Conservation (phyloP, 257 asterid genomes). For the Scutellaria barbata region DNA sequence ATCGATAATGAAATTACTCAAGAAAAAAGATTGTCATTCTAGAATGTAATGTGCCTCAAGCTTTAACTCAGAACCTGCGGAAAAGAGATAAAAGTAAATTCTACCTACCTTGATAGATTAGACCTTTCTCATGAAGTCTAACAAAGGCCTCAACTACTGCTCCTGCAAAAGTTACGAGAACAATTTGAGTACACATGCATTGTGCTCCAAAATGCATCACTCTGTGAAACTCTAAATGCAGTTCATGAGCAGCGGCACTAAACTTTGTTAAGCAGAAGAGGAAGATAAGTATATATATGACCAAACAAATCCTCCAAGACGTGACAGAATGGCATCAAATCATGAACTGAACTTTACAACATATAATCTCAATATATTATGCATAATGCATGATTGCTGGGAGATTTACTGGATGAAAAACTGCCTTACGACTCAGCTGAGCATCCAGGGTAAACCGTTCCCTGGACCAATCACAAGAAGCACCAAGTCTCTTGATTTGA, state of each 20-base stretch:
- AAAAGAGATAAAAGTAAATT: constrained; percentile 26
- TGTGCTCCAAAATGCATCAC: constrained; percentile 22
- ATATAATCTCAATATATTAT: constrained; percentile 22
- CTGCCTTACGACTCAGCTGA: constrained; percentile 95
- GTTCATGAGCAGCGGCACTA: constrained; percentile 7
- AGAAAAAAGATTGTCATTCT: background rate
- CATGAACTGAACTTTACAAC: constrained; percentile 26
- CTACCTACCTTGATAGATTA: constrained; percentile 83
- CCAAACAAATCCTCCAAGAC: constrained; percentile 22
- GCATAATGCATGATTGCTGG: constrained; percentile 47
- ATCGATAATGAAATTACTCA: constrained; percentile 25
- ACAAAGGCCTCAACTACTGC: constrained; percentile 94
- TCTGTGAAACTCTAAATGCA: constrained; percentile 25
- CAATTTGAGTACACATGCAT: constrained; percentile 21
- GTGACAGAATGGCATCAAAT: constrained; percentile 29
- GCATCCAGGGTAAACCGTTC: constrained; percentile 89
- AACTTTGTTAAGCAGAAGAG: background rate
- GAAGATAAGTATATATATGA: constrained; percentile 15
- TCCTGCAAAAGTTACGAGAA: constrained; percentile 58
- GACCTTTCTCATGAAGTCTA: constrained; percentile 96
- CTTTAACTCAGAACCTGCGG: constrained; percentile 15
- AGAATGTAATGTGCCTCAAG: constrained; percentile 18
- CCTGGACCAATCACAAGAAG: constrained; percentile 99
- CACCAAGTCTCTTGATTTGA: constrained; percentile 98
- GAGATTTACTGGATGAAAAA: constrained; percentile 53